A percentile compares a stretch with the other conserved stretches of the same genome.
These are phyloP conservation scores for Cladobotryum protrusum DNA, from an alignment of 2,329 filamentous ascomycete species.

Conservation along the genomic window DNA sequence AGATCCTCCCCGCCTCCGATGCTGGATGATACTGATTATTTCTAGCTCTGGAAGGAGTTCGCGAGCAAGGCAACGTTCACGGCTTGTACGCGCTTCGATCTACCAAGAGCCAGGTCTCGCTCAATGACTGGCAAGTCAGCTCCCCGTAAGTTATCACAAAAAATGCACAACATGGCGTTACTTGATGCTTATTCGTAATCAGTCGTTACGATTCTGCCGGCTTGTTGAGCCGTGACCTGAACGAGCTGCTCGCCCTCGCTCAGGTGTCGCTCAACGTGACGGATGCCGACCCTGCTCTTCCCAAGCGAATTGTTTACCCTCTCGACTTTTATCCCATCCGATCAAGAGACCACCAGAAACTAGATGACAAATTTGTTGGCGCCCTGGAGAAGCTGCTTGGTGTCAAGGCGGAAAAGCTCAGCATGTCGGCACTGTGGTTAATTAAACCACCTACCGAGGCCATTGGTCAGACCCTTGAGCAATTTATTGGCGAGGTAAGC, in stretches of 20 bases:
- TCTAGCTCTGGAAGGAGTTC: conserved; percentile 16
- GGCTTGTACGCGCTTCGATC: conserved; percentile 27
- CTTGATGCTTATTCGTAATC: neutral
- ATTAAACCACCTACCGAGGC: conserved; percentile 18
- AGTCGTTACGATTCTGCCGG: conserved; percentile 16
- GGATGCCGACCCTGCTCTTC: neutral
- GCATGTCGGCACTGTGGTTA: conserved; percentile 17
- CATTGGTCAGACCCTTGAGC: conserved; percentile 17
- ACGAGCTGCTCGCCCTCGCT: conserved; percentile 18
- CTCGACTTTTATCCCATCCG: conserved; percentile 16
- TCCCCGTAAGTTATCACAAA: conserved; percentile 16
- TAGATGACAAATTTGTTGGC: conserved; percentile 19
- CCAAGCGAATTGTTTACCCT: conserved; percentile 21
- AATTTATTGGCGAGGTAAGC: conserved; percentile 25
- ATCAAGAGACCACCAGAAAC: conserved; percentile 8
- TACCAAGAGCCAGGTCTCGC: conserved; percentile 12
- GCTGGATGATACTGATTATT: conserved; percentile 2
- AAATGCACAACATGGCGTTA: neutral
- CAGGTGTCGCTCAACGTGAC: conserved; percentile 13
- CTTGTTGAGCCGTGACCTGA: conserved; percentile 20
- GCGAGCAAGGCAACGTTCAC: conserved; percentile 17
- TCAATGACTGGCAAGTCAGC: conserved; percentile 10
- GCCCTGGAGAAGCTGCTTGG: conserved; percentile 19
- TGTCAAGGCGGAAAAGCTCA: conserved; percentile 15
- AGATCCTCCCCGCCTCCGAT: conserved; percentile 9